These are phyloP conservation scores for Beauveria medogensis DNA, from an alignment of 2,329 filamentous ascomycete genomes.

Conservation along the genomic window DNA sequence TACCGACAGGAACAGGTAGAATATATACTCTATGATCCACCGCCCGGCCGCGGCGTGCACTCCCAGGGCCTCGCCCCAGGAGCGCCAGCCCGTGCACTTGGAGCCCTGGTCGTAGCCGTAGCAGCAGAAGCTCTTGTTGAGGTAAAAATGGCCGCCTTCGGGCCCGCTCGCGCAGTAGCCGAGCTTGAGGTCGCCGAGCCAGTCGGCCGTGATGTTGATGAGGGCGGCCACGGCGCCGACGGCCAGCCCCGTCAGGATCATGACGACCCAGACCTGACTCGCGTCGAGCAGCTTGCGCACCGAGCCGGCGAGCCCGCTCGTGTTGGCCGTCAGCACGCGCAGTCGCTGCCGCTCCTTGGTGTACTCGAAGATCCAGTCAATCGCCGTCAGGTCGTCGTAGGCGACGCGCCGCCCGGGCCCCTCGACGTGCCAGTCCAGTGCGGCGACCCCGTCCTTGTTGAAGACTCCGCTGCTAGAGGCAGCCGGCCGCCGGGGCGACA, in stretches of 20 bases:
- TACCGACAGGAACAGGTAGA: conserved; percentile 81
- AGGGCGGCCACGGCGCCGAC: conserved; percentile 78
- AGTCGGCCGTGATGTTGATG: conserved; percentile 86
- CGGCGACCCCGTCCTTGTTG: conserved; percentile 31
- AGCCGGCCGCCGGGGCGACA: neutral
- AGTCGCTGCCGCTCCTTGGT: conserved; percentile 88
- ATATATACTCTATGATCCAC: conserved; percentile 80
- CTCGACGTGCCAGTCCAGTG: conserved; percentile 79
- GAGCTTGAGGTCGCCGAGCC: conserved; percentile 86
- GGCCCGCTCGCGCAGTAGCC: conserved; percentile 71
- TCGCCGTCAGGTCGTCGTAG: conserved; percentile 93
- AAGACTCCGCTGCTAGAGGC: neutral
- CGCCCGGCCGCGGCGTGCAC: conserved; percentile 57
- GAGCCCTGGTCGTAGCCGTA: conserved; percentile 78
- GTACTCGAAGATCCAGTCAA: conserved; percentile 99
- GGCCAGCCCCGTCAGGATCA: conserved; percentile 76
- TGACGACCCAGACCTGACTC: conserved; percentile 84
- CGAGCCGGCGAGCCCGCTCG: conserved; percentile 64
- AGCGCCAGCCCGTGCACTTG: conserved; percentile 78
- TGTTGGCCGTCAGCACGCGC: conserved; percentile 63
- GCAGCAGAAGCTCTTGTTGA: conserved; percentile 89
- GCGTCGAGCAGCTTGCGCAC: conserved; percentile 68
- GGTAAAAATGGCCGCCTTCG: conserved; percentile 80
- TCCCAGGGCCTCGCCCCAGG: conserved; percentile 72
- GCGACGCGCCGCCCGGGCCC: conserved; percentile 82